Conservation (phyloP, 202 grass and related monocot genomes). For the Hordeum pubiflorum region DNA sequence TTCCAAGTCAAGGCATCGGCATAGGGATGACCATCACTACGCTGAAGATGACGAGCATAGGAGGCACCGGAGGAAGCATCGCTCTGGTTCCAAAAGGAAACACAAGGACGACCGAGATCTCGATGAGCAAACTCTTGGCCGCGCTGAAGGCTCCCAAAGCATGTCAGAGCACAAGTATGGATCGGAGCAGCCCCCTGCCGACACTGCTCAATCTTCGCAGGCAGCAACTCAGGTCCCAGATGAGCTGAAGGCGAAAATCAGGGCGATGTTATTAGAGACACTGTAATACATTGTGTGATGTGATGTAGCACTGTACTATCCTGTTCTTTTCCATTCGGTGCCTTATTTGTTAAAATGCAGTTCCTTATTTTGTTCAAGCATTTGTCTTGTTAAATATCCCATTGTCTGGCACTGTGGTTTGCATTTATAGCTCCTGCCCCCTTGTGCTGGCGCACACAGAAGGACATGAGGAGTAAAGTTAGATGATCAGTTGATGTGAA, state of each 20-base stretch:
- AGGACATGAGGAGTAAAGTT: too few relatives aligned
- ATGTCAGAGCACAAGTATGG: neutral
- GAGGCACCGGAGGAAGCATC: constrained; percentile 29
- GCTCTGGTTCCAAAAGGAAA: constrained; percentile 35
- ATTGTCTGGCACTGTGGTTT: neutral
- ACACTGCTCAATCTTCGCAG: constrained; percentile 10
- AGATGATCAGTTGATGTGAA: too few relatives aligned
- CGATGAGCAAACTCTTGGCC: constrained; percentile 1
- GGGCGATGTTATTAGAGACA: constrained; percentile 70
- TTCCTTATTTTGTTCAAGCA: neutral
- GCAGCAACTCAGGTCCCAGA: constrained; percentile 43
- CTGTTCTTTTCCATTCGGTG: neutral
- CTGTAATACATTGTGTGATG: constrained; percentile 16
- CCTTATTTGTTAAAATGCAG: neutral
- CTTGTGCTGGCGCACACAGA: neutral
- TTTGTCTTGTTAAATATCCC: neutral
- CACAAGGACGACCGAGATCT: constrained; percentile 15
- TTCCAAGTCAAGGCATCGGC: constrained; percentile 35
- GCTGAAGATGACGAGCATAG: constrained; percentile 27
- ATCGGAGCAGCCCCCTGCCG: neutral
- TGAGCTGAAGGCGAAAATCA: constrained; percentile 75
- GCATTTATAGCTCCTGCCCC: neutral
- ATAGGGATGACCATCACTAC: constrained; percentile 12
- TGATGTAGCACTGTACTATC: neutral
- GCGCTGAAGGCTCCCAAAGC: neutral